Conservation (phyloP, 495 filamentous ascomycete genomes). For the Lepidopterella palustris region DNA sequence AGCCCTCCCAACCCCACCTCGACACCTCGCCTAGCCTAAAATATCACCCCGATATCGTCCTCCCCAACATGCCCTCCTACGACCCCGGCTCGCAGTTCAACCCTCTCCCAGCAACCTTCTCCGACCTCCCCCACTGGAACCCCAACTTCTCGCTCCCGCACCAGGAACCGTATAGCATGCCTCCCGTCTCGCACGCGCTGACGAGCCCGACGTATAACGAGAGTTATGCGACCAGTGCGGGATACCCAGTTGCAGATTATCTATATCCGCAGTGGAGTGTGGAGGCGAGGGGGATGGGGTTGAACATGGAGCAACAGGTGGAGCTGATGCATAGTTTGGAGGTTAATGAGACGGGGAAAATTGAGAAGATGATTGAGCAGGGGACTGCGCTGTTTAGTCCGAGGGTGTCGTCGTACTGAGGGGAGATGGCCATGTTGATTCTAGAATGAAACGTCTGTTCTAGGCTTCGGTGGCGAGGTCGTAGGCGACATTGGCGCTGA, state of each 20-base stretch:
- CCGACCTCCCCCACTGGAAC: conserved; percentile 32
- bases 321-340: conserved; percentile 39
- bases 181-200: conserved; percentile 11
- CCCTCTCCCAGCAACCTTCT: conserved; percentile 30
- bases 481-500: no score
- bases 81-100: conserved; percentile 31
- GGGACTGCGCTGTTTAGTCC: conserved; percentile 26
- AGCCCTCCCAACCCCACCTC: conserved; percentile 10
- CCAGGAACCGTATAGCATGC: conserved; percentile 18
- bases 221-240: conserved; percentile 18
- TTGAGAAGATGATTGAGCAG: conserved; percentile 31
- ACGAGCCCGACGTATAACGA: conserved; percentile 24
- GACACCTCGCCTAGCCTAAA: conserved; percentile 18
- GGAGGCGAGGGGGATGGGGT: conserved; percentile 25
- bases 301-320: conserved; percentile 37
- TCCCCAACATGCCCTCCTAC: conserved; percentile 12
- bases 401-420: conserved; percentile 12
- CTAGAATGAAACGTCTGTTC: no score
- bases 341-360: conserved; percentile 28
- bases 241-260: conserved; percentile 25
- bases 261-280: conserved; percentile 25
- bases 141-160: conserved; percentile 24
- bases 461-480: no score
- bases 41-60: conserved; percentile 5
- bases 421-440: no score